Evolutionary conservation across 2,329 filamentous ascomycete genomes (phyloP).

Genomic region (Ascosphaera aggregata): DNA sequence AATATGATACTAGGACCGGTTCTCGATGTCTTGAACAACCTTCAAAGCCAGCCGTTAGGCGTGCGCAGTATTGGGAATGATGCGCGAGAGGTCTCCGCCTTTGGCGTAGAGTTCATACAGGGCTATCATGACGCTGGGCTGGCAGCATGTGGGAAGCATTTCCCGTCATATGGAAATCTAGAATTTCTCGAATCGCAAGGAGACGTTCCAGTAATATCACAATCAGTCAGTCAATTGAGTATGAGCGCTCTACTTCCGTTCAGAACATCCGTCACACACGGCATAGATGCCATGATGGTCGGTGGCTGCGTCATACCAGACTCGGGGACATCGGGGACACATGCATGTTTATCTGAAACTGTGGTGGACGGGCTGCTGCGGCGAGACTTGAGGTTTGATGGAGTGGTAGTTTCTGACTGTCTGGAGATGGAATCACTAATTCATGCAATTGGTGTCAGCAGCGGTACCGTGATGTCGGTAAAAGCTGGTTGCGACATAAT

Average conservation of each 20-base stretch:
- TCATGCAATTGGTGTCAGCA: slow-evolving; percentile 89
- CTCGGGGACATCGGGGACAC: slow-evolving; percentile 79
- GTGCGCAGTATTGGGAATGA: slow-evolving; percentile 82
- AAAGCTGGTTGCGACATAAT: slow-evolving; percentile 89
- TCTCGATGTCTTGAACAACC: slow-evolving; percentile 82
- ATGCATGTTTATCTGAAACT: slow-evolving; percentile 80
- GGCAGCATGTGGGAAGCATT: slow-evolving; percentile 83
- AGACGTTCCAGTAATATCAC: slow-evolving; percentile 87
- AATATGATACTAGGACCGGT: slow-evolving; percentile 92
- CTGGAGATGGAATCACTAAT: slow-evolving; percentile 91
- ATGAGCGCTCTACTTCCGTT: slow-evolving; percentile 84
- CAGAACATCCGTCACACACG: slow-evolving; percentile 65
- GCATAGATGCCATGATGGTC: slow-evolving; percentile 86
- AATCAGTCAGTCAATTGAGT: slow-evolving; percentile 78
- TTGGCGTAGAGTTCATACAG: slow-evolving; percentile 72
- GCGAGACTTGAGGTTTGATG: slow-evolving; percentile 72
- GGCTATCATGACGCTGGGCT: slow-evolving; percentile 83
- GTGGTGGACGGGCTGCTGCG: slow-evolving; percentile 76
- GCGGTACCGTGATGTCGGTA: slow-evolving; percentile 91
- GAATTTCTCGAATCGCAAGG: slow-evolving; percentile 80
- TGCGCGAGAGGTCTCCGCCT: slow-evolving; percentile 82
- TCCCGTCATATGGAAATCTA: slow-evolving; percentile 85
- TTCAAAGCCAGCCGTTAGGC: slow-evolving; percentile 70
- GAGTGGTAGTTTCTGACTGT: slow-evolving; percentile 86
- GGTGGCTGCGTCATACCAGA: slow-evolving; percentile 86